Percentiles rank a stretch among this genome's conserved stretches.
Conservation (phyloP, 2,329 filamentous ascomycete species). For the Dichotomopilus funicola region DNA sequence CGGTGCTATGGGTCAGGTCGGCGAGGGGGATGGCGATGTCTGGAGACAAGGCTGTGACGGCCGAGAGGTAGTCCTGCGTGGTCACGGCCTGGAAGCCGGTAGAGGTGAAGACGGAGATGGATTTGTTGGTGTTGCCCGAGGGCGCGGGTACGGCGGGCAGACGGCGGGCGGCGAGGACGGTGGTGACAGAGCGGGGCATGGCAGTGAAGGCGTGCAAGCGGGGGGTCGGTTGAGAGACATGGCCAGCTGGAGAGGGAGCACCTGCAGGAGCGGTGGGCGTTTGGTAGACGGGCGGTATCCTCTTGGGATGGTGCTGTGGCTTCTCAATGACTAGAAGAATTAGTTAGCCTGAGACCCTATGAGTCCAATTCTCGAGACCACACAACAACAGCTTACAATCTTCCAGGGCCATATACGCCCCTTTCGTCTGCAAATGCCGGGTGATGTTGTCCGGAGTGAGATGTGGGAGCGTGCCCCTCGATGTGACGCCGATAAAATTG, state of each 20-base stretch:
- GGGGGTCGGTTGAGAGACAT: constrained; percentile 16
- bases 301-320: constrained; percentile 33
- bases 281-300: constrained; percentile 44
- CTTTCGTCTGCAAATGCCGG: constrained; percentile 57
- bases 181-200: constrained; percentile 56
- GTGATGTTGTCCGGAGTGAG: constrained; percentile 76
- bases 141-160: constrained; percentile 69
- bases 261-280: constrained; percentile 23
- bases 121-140: constrained; percentile 61
- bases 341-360: neutral
- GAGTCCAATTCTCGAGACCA: neutral
- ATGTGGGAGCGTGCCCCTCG: constrained; percentile 80
- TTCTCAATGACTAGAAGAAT: constrained; percentile 47
- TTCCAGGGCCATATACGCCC: constrained; percentile 77
- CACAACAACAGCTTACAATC: constrained; percentile 59
- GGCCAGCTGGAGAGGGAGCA: too few species aligned
- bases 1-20: constrained; percentile 53
- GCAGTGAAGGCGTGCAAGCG: constrained; percentile 72
- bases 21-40: constrained; percentile 76
- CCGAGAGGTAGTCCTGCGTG: constrained; percentile 61
- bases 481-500: constrained; percentile 71
- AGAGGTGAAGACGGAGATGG: constrained; percentile 75
- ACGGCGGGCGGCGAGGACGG: constrained; percentile 71
- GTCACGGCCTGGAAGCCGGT: constrained; percentile 73
- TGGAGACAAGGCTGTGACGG: constrained; percentile 59